Percentiles rank a stretch among this genome's conserved stretches.
Conservation (phyloP, 2,329 filamentous ascomycete genomes). For the Microsporum ferrugineum region DNA sequence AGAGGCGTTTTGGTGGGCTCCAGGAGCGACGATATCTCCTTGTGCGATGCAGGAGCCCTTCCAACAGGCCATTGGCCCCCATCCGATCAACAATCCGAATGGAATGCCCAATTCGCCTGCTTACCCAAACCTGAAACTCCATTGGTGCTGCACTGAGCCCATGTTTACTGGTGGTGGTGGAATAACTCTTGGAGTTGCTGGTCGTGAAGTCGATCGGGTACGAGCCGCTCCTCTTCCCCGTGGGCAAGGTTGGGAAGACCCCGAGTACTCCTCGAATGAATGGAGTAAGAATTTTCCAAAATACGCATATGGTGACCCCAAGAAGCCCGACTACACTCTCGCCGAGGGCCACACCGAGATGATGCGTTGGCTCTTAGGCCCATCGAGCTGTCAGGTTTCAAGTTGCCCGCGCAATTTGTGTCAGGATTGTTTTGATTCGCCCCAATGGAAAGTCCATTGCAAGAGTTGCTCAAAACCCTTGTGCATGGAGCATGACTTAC, state of each 20-base stretch:
- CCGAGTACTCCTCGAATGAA: conserved; percentile 38
- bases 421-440: conserved; percentile 47
- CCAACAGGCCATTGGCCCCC: conserved; percentile 15
- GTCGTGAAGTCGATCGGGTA: conserved; percentile 44
- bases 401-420: conserved; percentile 47
- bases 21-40: conserved; percentile 43
- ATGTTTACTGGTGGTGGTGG: conserved; percentile 50
- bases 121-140: conserved; percentile 43
- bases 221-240: conserved; percentile 47
- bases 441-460: conserved; percentile 50
- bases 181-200: conserved; percentile 45
- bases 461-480: conserved; percentile 46
- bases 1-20: conserved; percentile 49
- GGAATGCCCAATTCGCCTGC: conserved; percentile 24
- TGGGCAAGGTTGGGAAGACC: conserved; percentile 44
- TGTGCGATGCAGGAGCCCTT: conserved; percentile 47
- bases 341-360: conserved; percentile 32
- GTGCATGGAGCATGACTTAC: conserved; percentile 50
- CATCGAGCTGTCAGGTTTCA: conserved; percentile 35
- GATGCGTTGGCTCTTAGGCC: conserved; percentile 39
- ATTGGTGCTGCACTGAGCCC: conserved; percentile 50
- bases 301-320: conserved; percentile 31
- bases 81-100: conserved; percentile 18
- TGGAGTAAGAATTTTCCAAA: conserved; percentile 32
- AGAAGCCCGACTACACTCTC: conserved; percentile 29